Evolutionary conservation across 1,284 basidiomycete genomes (phyloP).

Genomic region (Sphagnurus paluster): DNA sequence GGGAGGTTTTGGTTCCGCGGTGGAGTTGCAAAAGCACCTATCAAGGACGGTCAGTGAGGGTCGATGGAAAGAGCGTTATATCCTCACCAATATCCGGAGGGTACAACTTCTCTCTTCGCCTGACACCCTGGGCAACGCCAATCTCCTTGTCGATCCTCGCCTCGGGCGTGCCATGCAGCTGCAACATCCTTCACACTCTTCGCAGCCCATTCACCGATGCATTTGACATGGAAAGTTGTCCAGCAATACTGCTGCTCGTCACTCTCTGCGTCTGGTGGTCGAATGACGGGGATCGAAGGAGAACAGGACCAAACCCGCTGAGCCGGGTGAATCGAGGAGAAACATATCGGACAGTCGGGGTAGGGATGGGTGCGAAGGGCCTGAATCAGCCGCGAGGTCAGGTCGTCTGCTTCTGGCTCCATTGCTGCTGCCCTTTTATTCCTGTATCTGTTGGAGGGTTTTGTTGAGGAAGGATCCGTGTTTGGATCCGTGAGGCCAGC

Average conservation of each 20-base stretch:
- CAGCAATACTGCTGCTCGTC: conserved; percentile 67
- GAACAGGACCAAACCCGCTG: conserved; percentile 82
- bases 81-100: conserved; percentile 64
- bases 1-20: conserved; percentile 68
- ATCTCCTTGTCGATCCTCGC: conserved; percentile 66
- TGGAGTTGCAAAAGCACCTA: conserved; percentile 84
- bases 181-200: conserved; percentile 77
- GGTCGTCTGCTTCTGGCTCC: conserved; percentile 44
- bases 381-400: conserved; percentile 68
- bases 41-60: conserved; percentile 4
- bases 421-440: conserved; percentile 4
- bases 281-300: conserved; percentile 49
- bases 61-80: not conserved
- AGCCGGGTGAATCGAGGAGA: conserved; percentile 67
- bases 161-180: conserved; percentile 75
- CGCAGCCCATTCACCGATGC: conserved; percentile 75
- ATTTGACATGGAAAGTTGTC: conserved; percentile 84
- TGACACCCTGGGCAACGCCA: conserved; percentile 93
- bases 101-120: conserved; percentile 63
- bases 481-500: conserved; percentile 6
- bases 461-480: conserved; percentile 5
- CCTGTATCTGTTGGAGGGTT: conserved; percentile 11
- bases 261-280: conserved; percentile 32
- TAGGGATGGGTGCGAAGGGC: conserved; percentile 67
- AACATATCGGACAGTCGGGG: conserved; percentile 82